Evolutionary conservation across 164 flowering plant genomes (phyloP).

Genomic region (Nymphaea thermarum): DNA sequence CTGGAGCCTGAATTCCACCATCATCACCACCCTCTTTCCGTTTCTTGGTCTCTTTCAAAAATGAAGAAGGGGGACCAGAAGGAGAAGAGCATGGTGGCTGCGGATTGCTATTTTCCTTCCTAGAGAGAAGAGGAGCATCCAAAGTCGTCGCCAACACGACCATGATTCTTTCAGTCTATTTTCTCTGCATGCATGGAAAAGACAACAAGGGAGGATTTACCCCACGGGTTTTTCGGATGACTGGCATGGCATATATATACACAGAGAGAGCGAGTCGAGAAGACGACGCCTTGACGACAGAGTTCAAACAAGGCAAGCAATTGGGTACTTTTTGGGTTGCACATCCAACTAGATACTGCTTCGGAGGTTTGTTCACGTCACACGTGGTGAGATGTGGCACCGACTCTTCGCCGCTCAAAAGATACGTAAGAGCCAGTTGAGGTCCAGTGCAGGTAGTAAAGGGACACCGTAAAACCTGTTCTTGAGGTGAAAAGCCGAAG

Average conservation of each 20-base stretch:
- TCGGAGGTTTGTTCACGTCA: too few species aligned
- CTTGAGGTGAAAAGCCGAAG: too few species aligned
- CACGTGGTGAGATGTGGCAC: too few species aligned
- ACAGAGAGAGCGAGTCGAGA: not conserved
- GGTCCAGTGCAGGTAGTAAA: too few species aligned
- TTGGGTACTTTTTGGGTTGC: not conserved
- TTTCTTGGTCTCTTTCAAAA: not conserved
- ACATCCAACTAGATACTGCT: too few species aligned
- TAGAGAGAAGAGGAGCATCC: not conserved
- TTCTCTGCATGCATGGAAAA: not conserved
- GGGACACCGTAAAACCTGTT: too few species aligned
- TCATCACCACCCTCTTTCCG: not conserved
- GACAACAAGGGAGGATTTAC: not conserved
- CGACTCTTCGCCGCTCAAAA: too few species aligned
- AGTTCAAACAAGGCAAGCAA: not conserved
- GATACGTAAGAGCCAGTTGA: too few species aligned
- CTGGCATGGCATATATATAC: not conserved
- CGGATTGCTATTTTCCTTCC: not conserved
- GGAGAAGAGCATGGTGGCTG: not conserved
- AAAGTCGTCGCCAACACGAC: not conserved
- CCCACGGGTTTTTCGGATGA: not conserved
- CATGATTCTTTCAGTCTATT: not conserved
- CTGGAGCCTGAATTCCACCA: not conserved
- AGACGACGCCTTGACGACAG: not conserved
- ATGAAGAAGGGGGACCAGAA: not conserved